Percentiles rank a stretch among this genome's conserved stretches.
Evolutionary conservation across 257 asterid genomes (phyloP).

Genomic region (Ajuga chamaepitys): DNA sequence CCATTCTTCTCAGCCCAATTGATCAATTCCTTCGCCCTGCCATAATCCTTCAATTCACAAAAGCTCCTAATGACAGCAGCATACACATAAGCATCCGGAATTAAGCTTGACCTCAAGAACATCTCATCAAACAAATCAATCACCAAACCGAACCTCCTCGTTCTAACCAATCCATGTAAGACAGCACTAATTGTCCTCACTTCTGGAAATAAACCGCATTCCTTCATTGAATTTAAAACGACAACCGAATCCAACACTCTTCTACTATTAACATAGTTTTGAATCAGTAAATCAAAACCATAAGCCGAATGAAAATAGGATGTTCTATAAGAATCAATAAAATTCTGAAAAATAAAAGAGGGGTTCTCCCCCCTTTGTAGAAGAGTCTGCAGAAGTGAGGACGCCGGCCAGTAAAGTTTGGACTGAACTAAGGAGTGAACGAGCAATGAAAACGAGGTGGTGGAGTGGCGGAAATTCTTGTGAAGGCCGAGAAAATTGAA

Average conservation of each 20-base stretch:
- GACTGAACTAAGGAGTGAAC: slow-evolving; percentile 73
- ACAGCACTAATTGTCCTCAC: slow-evolving; percentile 75
- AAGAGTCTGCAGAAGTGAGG: slow-evolving; percentile 76
- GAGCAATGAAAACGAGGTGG: slow-evolving; percentile 67
- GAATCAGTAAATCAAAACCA: slow-evolving; percentile 75
- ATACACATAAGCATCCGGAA: slow-evolving; percentile 47
- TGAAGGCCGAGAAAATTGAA: slow-evolving; percentile 92
- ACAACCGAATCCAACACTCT: slow-evolving; percentile 55
- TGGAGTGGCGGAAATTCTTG: slow-evolving; percentile 61
- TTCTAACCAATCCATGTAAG: slow-evolving; percentile 50
- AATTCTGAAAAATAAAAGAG: slow-evolving; percentile 34
- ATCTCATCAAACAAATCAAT: slow-evolving; percentile 51
- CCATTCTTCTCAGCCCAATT: slow-evolving; percentile 41
- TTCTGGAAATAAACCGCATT: slow-evolving; percentile 61
- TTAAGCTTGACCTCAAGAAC: slow-evolving; percentile 26
- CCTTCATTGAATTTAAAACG: slow-evolving; percentile 55
- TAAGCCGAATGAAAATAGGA: slow-evolving; percentile 39
- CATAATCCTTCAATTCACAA: slow-evolving; percentile 60
- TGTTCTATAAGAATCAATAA: slow-evolving; percentile 40
- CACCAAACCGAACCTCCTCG: slow-evolving; percentile 58
- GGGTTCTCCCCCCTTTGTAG: slow-evolving; percentile 46
- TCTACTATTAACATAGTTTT: slow-evolving; percentile 54
- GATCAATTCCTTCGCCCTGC: slow-evolving; percentile 58
- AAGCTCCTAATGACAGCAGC: slow-evolving; percentile 69
- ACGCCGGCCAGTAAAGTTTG: slow-evolving; percentile 84